phyloP scores from a whole-genome alignment of 495 filamentous ascomycete species.

The Hypoxylon crocopeplum region DNA sequence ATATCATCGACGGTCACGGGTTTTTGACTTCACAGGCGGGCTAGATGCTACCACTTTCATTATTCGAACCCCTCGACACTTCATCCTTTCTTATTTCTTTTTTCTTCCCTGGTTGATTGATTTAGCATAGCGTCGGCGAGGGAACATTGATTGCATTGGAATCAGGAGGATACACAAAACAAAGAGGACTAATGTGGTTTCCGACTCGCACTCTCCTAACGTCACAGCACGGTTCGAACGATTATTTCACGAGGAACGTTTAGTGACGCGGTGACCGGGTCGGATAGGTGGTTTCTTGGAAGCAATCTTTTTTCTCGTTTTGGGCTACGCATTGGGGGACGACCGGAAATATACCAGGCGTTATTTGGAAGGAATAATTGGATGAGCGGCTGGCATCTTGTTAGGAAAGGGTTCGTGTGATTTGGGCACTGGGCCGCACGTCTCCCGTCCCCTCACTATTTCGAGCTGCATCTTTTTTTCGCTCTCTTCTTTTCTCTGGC shows the following conservation, averaged over 20 bases:
- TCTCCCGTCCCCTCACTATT: not conserved
- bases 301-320: constrained; percentile 1
- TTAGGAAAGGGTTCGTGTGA: constrained; percentile 10
- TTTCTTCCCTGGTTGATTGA: constrained; percentile 18
- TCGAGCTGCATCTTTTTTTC: constrained; percentile 5
- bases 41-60: constrained; percentile 23
- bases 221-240: constrained; percentile 18
- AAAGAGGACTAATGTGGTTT: constrained; percentile 30
- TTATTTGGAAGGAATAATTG: constrained; percentile 19
- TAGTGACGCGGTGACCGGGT: constrained; percentile 10
- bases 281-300: constrained; percentile 8
- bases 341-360: constrained; percentile 35
- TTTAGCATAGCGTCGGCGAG: constrained; percentile 37
- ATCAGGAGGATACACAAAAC: constrained; percentile 29
- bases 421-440: constrained; percentile 1
- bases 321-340: constrained; percentile 20
- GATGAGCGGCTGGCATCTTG: not conserved
- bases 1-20: constrained; percentile 9
- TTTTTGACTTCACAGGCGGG: constrained; percentile 15
- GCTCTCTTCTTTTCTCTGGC: not conserved
- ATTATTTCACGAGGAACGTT: constrained; percentile 25
- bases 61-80: no score
- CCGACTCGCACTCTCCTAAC: constrained; percentile 8
- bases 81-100: no score
- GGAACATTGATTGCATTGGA: constrained; percentile 27